These are phyloP conservation scores for Sporobolomyces roseus DNA, from an alignment of 768 basidiomycete genomes.

Conservation along the genomic window DNA sequence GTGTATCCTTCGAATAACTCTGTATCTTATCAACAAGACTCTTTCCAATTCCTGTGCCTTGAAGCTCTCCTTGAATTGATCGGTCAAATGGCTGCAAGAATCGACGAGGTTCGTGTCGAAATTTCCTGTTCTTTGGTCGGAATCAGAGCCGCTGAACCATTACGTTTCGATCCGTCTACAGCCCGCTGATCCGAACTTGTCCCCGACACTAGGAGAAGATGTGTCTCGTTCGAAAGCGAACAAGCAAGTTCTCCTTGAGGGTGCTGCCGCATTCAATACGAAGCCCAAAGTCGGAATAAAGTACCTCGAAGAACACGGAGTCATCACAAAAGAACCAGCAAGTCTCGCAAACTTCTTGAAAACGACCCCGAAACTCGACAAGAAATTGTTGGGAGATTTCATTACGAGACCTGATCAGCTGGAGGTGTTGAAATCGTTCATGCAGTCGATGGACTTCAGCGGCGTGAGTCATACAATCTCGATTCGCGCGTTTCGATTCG, in stretches of 20 bases:
- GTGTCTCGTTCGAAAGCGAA: conserved; percentile 69
- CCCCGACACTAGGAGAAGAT: conserved; percentile 54
- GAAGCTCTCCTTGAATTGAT: conserved; percentile 83
- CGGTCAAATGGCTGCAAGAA: conserved; percentile 75
- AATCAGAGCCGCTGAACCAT: background rate
- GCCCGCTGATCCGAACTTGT: conserved; percentile 4
- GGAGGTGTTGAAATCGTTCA: conserved; percentile 78
- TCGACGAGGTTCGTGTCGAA: conserved; percentile 46
- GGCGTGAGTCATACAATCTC: too few relatives aligned
- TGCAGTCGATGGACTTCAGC: conserved; percentile 82
- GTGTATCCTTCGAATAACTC: conserved; percentile 68
- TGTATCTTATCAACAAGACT: conserved; percentile 56
- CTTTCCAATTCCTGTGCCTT: conserved; percentile 78
- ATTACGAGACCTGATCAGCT: conserved; percentile 82
- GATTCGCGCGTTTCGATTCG: too few relatives aligned
- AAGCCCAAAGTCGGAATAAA: conserved; percentile 88
- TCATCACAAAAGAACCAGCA: conserved; percentile 56
- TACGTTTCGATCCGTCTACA: background rate
- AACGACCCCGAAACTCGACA: conserved; percentile 77
- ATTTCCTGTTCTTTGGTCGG: too few relatives aligned
- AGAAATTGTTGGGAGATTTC: conserved; percentile 87
- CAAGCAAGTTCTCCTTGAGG: conserved; percentile 79
- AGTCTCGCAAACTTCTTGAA: conserved; percentile 84
- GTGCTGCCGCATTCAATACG: conserved; percentile 78
- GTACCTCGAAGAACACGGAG: conserved; percentile 86